Evolutionary conservation across 2,329 filamentous ascomycete genomes (phyloP), one percentile per base, ranked within the genome.

Genomic region (Ramichloridium luteum): DNA sequence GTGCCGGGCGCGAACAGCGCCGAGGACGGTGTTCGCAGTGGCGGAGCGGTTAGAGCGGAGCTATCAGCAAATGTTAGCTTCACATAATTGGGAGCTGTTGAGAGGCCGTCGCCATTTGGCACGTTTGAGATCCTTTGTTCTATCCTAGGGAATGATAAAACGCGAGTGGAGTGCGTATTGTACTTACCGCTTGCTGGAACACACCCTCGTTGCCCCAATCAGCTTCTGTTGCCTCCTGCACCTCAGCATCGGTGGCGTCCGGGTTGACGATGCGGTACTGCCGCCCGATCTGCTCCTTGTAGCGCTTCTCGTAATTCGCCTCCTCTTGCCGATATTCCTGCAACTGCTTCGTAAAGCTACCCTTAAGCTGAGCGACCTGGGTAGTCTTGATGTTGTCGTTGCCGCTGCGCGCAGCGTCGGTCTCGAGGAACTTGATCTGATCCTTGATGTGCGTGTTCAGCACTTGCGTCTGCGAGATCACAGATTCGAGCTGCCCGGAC

Each of bases 131-230:
- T n/a, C n/a, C n/a, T n/a, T n/a, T n/a, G n/a, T n/a, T n/a, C n/a
- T n/a, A n/a, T n/a, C n/a, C n/a, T n/a, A n/a, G n/a, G n/a, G n/a
- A n/a, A n/a, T n/a, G n/a, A n/a, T n/a, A n/a, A n/a, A n/a, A n/a
- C n/a, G n/a, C n/a, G n/a, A n/a, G n/a, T n/a, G n/a, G n/a, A n/a
- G n/a, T n/a, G n/a, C n/a, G n/a, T n/a, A n/a, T n/a, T n/a, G 11
- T 31, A 67, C 74, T 57, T 68, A 88, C 81, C 37, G 81, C 81
- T 35, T 75, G 78, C 58, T 85, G 78, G 62, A 88, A 90, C 34
- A 90, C 76, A 48, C 80, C 78, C 60, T 86, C 77, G 37, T 80
- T 72, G 32, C 77, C 74, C 77, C 80, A 81, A 53, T 85, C 76
- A 32, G 73, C 65, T 45, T 81, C 67, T 14, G 74, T 64, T 3